Conservation (phyloP, 140 eudicot genomes). For the Oenanthe javanica region DNA sequence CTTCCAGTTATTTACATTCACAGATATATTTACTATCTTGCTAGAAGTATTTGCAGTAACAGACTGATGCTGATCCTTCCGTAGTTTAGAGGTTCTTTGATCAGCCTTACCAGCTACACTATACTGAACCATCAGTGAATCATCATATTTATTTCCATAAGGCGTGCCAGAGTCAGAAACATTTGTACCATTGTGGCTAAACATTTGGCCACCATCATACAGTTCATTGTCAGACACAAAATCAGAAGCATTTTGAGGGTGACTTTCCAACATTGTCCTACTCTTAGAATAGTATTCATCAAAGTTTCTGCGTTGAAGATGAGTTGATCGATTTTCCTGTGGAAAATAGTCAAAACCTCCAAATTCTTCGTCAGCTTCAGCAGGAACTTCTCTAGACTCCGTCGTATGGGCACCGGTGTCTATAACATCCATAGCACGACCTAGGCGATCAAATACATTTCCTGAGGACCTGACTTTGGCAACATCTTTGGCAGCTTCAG, state of each 20-base stretch:
- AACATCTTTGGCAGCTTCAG: constrained; percentile 79
- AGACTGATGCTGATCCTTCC: constrained; percentile 34
- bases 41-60: constrained; percentile 30
- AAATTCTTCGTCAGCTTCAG: constrained; percentile 25
- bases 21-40: constrained; percentile 47
- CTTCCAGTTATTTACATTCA: constrained; percentile 51
- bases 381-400: constrained; percentile 23
- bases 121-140: constrained; percentile 31
- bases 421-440: constrained; percentile 40
- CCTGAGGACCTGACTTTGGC: constrained; percentile 44
- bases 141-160: constrained; percentile 33
- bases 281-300: not conserved
- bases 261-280: constrained; percentile 9
- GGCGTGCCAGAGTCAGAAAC: constrained; percentile 37
- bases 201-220: constrained; percentile 25
- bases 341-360: constrained; percentile 22
- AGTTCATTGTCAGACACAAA: constrained; percentile 35
- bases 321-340: constrained; percentile 21
- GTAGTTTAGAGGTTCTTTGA: constrained; percentile 20
- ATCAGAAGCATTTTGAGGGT: constrained; percentile 31
- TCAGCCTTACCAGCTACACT: constrained; percentile 34
- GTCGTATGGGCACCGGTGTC: constrained; percentile 16
- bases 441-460: constrained; percentile 84
- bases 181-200: constrained; percentile 20
- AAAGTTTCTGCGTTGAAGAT: constrained; percentile 17